Conservation (phyloP, 495 filamentous ascomycete species). For the Aspergillus kassunensis region DNA sequence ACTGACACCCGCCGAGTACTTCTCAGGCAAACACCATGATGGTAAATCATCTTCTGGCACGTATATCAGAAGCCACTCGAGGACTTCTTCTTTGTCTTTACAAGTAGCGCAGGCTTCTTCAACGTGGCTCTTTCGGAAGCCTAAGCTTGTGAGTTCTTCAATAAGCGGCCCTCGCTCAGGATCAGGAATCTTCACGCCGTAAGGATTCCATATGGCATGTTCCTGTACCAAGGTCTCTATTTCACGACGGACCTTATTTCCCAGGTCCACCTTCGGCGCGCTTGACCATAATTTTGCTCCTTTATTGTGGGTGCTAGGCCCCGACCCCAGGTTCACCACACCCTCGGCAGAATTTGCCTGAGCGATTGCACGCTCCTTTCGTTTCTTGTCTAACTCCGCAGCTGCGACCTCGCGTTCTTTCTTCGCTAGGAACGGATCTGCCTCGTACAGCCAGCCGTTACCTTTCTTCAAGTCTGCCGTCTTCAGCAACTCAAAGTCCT, state of each 20-base stretch:
- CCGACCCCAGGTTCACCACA: conserved; percentile 37
- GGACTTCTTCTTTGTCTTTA: conserved; percentile 86
- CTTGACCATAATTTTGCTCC: conserved; percentile 70
- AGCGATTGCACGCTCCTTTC: conserved; percentile 54
- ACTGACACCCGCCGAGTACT: conserved; percentile 81
- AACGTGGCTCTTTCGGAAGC: conserved; percentile 82
- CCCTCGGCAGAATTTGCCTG: conserved; percentile 60
- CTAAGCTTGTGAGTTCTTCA: conserved; percentile 68
- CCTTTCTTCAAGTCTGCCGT: conserved; percentile 69
- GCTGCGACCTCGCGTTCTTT: conserved; percentile 74
- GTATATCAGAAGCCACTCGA: conserved; percentile 92
- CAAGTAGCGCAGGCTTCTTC: conserved; percentile 84
- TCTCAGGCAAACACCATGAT: conserved; percentile 82
- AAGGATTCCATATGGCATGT: conserved; percentile 81
- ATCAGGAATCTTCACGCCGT: conserved; percentile 59
- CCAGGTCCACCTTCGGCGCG: conserved; percentile 90
- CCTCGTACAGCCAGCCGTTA: conserved; percentile 88
- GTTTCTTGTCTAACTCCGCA: conserved; percentile 66
- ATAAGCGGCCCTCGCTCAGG: conserved; percentile 56
- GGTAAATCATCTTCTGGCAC: conserved; percentile 96
- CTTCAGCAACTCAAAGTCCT: conserved; percentile 75
- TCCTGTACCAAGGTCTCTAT: conserved; percentile 74
- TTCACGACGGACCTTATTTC: conserved; percentile 65
- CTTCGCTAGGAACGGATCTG: conserved; percentile 81
- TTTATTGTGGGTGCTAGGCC: conserved; percentile 28